Evolutionary conservation across 1,139 yeast species (phyloP).

Genomic region (Geotrichum klebahnii): DNA sequence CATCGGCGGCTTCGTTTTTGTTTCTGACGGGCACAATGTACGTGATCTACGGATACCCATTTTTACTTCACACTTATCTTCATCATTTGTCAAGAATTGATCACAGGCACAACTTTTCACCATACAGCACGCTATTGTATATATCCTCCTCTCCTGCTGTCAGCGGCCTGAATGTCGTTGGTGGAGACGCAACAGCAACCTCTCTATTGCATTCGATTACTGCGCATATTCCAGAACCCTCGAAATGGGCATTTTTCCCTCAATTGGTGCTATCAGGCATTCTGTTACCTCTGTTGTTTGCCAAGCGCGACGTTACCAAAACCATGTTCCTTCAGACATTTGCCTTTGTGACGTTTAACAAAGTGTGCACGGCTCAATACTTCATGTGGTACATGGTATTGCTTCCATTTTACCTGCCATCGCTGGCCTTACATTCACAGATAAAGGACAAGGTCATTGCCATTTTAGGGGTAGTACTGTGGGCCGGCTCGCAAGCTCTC

Average conservation of each 20-base stretch:
- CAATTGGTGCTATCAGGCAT: constrained; percentile 62
- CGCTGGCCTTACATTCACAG: constrained; percentile 32
- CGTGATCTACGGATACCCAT: constrained; percentile 64
- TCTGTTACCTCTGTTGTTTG: constrained; percentile 57
- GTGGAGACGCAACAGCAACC: constrained; percentile 18
- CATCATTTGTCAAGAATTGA: constrained; percentile 82
- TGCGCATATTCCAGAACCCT: constrained; percentile 33
- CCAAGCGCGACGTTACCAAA: constrained; percentile 52
- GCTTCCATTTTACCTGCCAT: constrained; percentile 63
- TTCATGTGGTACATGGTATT: constrained; percentile 89
- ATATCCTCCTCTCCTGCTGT: constrained; percentile 38
- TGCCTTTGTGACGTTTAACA: constrained; percentile 84
- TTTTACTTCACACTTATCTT: constrained; percentile 70
- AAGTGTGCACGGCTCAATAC: constrained; percentile 86
- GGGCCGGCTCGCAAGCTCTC: constrained; percentile 68
- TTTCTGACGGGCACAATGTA: constrained; percentile 58
- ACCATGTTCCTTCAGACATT: constrained; percentile 84
- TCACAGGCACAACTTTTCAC: constrained; percentile 91
- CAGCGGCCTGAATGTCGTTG: constrained; percentile 24
- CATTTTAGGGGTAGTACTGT: constrained; percentile 44
- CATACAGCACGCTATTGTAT: constrained; percentile 76
- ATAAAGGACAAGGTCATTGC: constrained; percentile 4
- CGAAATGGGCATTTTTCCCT: constrained; percentile 67
- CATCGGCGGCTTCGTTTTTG: constrained; percentile 46
- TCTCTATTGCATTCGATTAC: constrained; percentile 24